Evolutionary conservation across 208 protist genomes (phyloP).

Genomic region (Cochliopodium minus): DNA sequence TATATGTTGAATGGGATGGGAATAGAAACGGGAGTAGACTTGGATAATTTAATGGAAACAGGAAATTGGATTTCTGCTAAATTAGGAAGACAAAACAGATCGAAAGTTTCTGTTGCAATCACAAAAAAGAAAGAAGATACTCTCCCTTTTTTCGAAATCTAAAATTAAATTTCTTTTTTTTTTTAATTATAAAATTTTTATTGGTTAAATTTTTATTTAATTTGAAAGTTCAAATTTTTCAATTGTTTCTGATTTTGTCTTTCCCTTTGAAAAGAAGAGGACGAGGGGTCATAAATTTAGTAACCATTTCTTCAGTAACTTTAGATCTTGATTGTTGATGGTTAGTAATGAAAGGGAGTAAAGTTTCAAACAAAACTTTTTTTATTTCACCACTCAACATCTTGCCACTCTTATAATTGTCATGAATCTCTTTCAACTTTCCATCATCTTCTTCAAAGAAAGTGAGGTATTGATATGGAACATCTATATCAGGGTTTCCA

Average conservation of each 20-base stretch:
- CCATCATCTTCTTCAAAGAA: conserved; percentile 86
- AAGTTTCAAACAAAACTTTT: conserved; percentile 63
- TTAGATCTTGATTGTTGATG: conserved; percentile 64
- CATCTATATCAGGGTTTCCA: conserved; percentile 71
- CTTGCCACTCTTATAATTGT: conserved; percentile 67
- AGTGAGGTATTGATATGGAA: conserved; percentile 82
- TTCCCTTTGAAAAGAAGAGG: conserved; percentile 25
- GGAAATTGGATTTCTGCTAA: conserved; percentile 2
- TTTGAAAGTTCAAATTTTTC: too few relatives aligned
- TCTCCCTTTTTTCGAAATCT: too few relatives aligned
- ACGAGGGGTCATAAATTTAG: conserved; percentile 31
- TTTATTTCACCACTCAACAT: conserved; percentile 91
- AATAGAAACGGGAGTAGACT: conserved; percentile 28
- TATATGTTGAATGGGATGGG: conserved; percentile 55
- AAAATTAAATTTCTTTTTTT: too few relatives aligned
- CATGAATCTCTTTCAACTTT: conserved; percentile 53
- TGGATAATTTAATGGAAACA: conserved; percentile 13
- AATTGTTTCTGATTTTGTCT: background rate
- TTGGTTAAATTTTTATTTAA: too few relatives aligned
- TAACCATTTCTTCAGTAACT: conserved; percentile 66
- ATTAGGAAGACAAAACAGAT: background rate
- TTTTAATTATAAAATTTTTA: too few relatives aligned
- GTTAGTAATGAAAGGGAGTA: conserved; percentile 54
- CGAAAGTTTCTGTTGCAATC: background rate
- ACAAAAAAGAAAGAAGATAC: background rate